Evolutionary conservation across 1,139 yeast species (phyloP), one percentile per base, ranked within the genome.

Genomic region (Protomyces inundatus): DNA sequence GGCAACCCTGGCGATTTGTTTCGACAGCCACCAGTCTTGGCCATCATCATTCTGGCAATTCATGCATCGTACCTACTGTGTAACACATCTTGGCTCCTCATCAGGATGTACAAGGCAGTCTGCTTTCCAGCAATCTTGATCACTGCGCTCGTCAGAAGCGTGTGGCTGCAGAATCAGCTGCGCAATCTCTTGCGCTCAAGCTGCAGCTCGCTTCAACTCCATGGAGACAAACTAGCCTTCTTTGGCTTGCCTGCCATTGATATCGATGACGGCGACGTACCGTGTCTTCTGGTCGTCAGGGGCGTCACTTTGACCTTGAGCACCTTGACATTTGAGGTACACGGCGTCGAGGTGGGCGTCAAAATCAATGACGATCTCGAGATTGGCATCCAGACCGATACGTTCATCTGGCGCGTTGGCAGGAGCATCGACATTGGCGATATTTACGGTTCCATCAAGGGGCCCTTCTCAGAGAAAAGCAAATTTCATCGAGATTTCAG

Each of bases 251-350:
- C 62, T 3, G 62, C 62, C 3, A 36, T 58, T 12, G 53, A 52
- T 9, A 58, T 58, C 7, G 62, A 58, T 12, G 62, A 58, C 16
- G 62, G 62, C 51, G 62, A 58, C 34, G 56, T 58, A 36, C 62
- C 62, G 12, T 51, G 55, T 30, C 33, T 58, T 52, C 62, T 58
- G 23, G 56, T 52, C 23, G 40, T 58, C 42, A 46, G 56, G 6
- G 62, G 62, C 34, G 30, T 51, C 46, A 58, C 62, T 3, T 58
- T 58, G 33, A 40, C 34, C 36, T 7, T 58, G 42, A 40, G 52
- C 23, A 58, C 62, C 4, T 40, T 51, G 52, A 58, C 62, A 4
- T n/a, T 58, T 32, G 55, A 40, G 35, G 62, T 58, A 3, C 55
- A 51, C 35, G 62, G 62, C 14, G 52, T 58, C 16, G 62, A 58